Percentiles rank a stretch among this genome's conserved stretches.
These are phyloP conservation scores for Yamadazyma scolyti DNA, from an alignment of 805 yeast genomes.

Conservation along the genomic window DNA sequence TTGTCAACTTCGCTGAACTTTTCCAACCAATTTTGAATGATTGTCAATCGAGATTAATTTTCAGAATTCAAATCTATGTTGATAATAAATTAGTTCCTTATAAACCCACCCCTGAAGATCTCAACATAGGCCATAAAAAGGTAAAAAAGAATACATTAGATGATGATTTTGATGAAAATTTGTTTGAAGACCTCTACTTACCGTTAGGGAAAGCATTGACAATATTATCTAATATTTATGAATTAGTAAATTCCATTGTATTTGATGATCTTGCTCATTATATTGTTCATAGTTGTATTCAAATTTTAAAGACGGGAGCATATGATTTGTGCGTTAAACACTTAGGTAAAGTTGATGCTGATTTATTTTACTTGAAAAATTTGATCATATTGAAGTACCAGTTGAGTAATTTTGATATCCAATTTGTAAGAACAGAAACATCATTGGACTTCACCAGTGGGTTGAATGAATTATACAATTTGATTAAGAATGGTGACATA, in stretches of 20 bases:
- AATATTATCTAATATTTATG: constrained; percentile 73
- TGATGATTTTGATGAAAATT: constrained; percentile 33
- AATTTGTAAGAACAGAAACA: constrained; percentile 65
- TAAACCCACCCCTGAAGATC: constrained; percentile 64
- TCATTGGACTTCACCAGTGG: constrained; percentile 78
- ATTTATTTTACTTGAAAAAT: constrained; percentile 68
- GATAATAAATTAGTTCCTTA: constrained; percentile 67
- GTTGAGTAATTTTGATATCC: constrained; percentile 73
- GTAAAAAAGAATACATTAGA: constrained; percentile 20
- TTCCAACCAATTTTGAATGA: constrained; percentile 73
- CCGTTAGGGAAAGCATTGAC: constrained; percentile 70
- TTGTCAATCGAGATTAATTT: constrained; percentile 75
- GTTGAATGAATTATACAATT: constrained; percentile 42
- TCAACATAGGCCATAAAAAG: constrained; percentile 49
- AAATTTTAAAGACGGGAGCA: constrained; percentile 53
- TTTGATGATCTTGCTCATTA: constrained; percentile 90
- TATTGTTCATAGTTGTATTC: constrained; percentile 73
- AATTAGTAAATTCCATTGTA: constrained; percentile 68
- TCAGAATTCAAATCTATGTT: constrained; percentile 70
- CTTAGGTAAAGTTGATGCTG: constrained; percentile 54
- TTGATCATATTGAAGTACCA: constrained; percentile 67
- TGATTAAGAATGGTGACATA: constrained; percentile 41
- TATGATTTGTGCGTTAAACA: constrained; percentile 41
- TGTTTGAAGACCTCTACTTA: constrained; percentile 53
- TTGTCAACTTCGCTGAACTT: constrained; percentile 45